These are phyloP conservation scores for Abrus precatorius DNA, from an alignment of 306 rosid genomes.

Conservation along the genomic window DNA sequence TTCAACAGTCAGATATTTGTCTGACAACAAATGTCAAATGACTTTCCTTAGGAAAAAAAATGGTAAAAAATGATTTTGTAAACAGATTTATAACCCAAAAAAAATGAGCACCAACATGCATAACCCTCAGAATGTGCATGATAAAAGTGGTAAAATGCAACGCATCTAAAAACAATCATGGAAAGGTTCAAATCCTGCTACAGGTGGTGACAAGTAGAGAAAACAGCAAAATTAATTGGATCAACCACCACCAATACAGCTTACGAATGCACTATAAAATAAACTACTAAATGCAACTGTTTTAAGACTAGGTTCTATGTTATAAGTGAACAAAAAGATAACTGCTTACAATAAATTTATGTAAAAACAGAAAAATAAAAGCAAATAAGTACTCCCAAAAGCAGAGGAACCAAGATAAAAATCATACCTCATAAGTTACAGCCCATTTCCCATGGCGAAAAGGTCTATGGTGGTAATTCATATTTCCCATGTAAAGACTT, in stretches of 20 bases:
- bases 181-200: slow-evolving; percentile 2
- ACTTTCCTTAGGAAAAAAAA: neutral
- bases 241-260: neutral
- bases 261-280: slow-evolving; percentile 8
- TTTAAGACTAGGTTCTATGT: neutral
- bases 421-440: slow-evolving; percentile 87
- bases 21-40: slow-evolving; percentile 18
- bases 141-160: slow-evolving; percentile 12
- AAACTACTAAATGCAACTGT: neutral
- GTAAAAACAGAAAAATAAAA: neutral
- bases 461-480: slow-evolving; percentile 89
- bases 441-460: slow-evolving; percentile 99
- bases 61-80: neutral
- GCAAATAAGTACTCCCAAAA: neutral
- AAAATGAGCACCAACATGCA: slow-evolving; percentile 22
- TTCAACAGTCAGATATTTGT: slow-evolving; percentile 1
- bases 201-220: neutral
- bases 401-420: slow-evolving; percentile 27
- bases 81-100: neutral
- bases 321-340: neutral
- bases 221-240: neutral
- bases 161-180: neutral
- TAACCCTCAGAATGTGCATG: slow-evolving; percentile 3
- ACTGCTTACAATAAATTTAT: neutral
- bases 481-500: slow-evolving; percentile 89